Base-by-base conservation (phyloP, 208 protist species). In the Leishmania tarentolae region DNA sequence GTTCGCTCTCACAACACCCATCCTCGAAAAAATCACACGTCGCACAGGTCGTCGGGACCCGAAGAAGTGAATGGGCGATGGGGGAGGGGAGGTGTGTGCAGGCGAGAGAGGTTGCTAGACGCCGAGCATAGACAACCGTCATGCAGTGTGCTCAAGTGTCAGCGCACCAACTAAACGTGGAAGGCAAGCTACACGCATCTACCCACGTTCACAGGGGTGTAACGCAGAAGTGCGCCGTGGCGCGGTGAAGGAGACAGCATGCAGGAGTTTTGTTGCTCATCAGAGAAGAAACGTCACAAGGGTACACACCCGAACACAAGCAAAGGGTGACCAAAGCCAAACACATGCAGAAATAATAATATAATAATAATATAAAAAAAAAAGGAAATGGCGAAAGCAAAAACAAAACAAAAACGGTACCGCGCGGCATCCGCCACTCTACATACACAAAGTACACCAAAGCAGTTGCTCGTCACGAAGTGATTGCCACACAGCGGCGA, bases 241-340 rank as follows among this genome's bases (percentile, higher is more conserved):
- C 28, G 57, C 28, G 8, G 17, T 35, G 17, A 9, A 63, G 61
- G 31, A 66, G 40, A 40, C 17, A 40, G 28, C 69, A 53, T 40
- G 11, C 2, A 42, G n/a, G n/a, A 15, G 47, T 40, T 57, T 75
- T 24, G 71, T 75, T 61, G 71, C 50, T 75, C 50, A 75, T 75
- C 71, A 75, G 71, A 17, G 35, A 59, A 75, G 35, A 75, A 46
- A 35, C 5, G 35, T 47, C 66, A 71, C 66, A 71, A 35, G n/a
- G 2, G 47, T 40, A 71, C 66, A 71, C 66, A 47, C 66, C 11
- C 8, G 24, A 15, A 31, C 66, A 72, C 66, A 47, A n/a, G 11
- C 24, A 17, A 47, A 47, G 6, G 28, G 8, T 69, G 4, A 17
- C 13, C 63, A 40, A 3, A n/a, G 40, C 15, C 40, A 31, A 35